Percentiles rank a stretch among this genome's conserved stretches.
These are phyloP conservation scores for Ceratocystis albifundus DNA, from an alignment of 2,329 filamentous ascomycete genomes.

Conservation along the genomic window DNA sequence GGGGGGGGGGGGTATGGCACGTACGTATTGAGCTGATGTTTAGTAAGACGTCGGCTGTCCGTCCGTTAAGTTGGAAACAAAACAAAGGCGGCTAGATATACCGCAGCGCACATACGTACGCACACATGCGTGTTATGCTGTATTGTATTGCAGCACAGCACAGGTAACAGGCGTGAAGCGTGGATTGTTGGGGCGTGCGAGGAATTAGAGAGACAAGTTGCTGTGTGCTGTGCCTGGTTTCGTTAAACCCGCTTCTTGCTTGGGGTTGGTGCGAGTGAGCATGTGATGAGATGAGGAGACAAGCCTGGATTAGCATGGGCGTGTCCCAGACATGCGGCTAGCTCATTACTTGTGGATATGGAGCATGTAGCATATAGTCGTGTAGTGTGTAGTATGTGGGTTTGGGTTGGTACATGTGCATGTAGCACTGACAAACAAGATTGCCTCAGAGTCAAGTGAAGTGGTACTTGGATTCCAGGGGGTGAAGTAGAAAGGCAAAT, in stretches of 20 bases:
- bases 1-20: neutral
- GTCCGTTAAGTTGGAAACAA: neutral
- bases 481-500: neutral
- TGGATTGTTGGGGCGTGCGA: neutral
- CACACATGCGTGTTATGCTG: neutral
- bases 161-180: neutral
- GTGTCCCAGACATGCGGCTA: neutral
- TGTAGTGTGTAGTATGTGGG: neutral
- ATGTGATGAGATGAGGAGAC: neutral
- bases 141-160: neutral
- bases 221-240: too few relatives aligned
- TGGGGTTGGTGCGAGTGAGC: neutral
- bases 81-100: neutral
- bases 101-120: neutral
- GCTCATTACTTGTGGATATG: neutral
- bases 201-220: neutral
- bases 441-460: neutral
- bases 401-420: neutral
- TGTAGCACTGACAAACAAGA: constrained; percentile 2
- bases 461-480: neutral
- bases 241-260: neutral
- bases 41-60: neutral
- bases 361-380: neutral
- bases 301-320: neutral
- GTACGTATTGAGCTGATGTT: neutral